phyloP scores from a whole-genome alignment of 495 filamentous ascomycete genomes.

The Aspergillus diversus region DNA sequence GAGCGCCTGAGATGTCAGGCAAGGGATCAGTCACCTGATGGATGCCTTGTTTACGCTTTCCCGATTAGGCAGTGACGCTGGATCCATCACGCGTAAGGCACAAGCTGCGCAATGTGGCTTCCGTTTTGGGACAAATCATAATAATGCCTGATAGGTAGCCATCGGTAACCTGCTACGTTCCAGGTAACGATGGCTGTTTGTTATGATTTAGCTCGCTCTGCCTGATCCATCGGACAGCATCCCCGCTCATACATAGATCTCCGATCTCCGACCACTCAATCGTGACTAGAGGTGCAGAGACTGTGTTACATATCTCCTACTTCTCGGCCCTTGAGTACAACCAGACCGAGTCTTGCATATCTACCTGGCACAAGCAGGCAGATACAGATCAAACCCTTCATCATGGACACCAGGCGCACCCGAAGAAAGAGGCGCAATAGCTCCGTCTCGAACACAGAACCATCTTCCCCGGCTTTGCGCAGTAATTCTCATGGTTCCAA shows the following conservation, averaged over 20 bases:
- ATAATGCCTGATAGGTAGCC: conserved; percentile 10
- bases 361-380: neutral
- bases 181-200: conserved; percentile 11
- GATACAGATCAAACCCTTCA: conserved; percentile 9
- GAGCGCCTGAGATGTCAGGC: conserved; percentile 14
- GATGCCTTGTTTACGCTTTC: conserved; percentile 34
- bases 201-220: conserved; percentile 12
- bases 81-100: conserved; percentile 27
- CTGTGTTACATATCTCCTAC: conserved; percentile 9
- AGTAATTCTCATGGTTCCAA: conserved; percentile 11
- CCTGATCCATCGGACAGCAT: conserved; percentile 5
- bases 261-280: conserved; percentile 7
- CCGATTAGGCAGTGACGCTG: conserved; percentile 26
- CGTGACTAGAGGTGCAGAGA: neutral
- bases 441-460: conserved; percentile 25
- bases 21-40: conserved; percentile 25
- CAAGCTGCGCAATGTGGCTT: conserved; percentile 14
- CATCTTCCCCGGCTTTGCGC: conserved; percentile 26
- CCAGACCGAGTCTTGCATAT: neutral
- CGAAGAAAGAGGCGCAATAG: conserved; percentile 37
- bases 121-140: conserved; percentile 19
- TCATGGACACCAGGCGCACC: conserved; percentile 38
- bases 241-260: conserved; percentile 4
- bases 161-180: neutral
- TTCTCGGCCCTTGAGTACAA: neutral